These are phyloP conservation scores for Coemansia aciculifera DNA, from an alignment of 192 early-diverging fungal species.

Conservation along the genomic window DNA sequence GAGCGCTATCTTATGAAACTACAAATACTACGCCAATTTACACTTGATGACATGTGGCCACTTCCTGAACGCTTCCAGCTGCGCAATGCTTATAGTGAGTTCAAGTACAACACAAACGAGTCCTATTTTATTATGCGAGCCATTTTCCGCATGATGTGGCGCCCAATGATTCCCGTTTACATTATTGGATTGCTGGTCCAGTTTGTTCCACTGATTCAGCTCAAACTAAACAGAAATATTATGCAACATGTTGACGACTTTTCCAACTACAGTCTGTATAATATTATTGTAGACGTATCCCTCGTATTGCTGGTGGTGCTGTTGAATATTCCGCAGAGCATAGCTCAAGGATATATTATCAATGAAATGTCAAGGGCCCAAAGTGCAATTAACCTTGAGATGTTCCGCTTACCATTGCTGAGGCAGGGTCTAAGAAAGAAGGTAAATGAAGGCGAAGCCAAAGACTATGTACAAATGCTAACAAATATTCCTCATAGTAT, in stretches of 20 bases:
- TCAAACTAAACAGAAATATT: slow-evolving; percentile 7
- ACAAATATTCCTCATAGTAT: not conserved
- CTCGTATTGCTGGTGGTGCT: not conserved
- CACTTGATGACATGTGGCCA: slow-evolving; percentile 17
- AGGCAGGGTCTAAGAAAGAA: slow-evolving; percentile 11
- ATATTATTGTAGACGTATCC: slow-evolving; percentile 5
- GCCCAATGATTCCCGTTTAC: slow-evolving; percentile 27
- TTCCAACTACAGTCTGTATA: slow-evolving; percentile 14
- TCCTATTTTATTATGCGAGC: slow-evolving; percentile 34
- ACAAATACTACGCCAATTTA: slow-evolving; percentile 14
- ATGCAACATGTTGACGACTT: slow-evolving; percentile 24
- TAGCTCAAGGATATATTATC: not conserved
- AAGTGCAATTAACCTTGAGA: slow-evolving; percentile 23
- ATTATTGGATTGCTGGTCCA: slow-evolving; percentile 11
- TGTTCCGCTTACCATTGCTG: slow-evolving; percentile 28
- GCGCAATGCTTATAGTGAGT: not conserved
- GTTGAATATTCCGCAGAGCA: not conserved
- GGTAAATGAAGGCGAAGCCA: not conserved
- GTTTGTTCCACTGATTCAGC: not conserved
- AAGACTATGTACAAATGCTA: not conserved
- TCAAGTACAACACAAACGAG: slow-evolving; percentile 32
- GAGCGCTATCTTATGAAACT: slow-evolving; percentile 16
- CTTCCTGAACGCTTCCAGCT: slow-evolving; percentile 4
- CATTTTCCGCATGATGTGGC: slow-evolving; percentile 32
- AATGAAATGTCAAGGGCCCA: not conserved